Percentiles rank a stretch among this genome's conserved stretches.
These are phyloP conservation scores for Xylariaceae sp. DNA, from an alignment of 2,329 filamentous ascomycete species.

Conservation along the genomic window DNA sequence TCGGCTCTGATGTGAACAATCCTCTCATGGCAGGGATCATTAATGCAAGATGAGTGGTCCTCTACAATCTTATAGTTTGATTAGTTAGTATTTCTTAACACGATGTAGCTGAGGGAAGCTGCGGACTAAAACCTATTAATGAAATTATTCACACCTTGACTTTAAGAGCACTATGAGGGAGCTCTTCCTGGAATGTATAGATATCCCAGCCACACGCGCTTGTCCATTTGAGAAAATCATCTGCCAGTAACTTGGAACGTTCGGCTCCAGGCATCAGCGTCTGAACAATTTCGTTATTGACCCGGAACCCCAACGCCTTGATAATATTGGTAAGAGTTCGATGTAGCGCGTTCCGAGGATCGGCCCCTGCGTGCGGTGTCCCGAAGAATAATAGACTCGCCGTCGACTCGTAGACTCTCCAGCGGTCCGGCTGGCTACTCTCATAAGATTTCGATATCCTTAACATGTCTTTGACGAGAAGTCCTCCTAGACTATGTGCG, in stretches of 20 bases:
- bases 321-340: background rate
- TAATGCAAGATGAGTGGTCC: slow-evolving; percentile 16
- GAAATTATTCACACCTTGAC: slow-evolving; percentile 10
- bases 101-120: no score
- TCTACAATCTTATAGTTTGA: slow-evolving; percentile 14
- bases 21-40: slow-evolving; percentile 13
- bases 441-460: slow-evolving; percentile 13
- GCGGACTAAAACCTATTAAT: no score
- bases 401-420: slow-evolving; percentile 8
- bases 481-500: slow-evolving; percentile 17
- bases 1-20: slow-evolving; percentile 16
- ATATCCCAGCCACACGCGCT: slow-evolving; percentile 11
- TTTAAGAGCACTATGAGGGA: background rate
- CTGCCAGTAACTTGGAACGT: slow-evolving; percentile 2
- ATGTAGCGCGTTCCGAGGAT: slow-evolving; percentile 7
- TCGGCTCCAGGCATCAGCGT: slow-evolving; percentile 16
- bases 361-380: slow-evolving; percentile 20
- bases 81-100: background rate
- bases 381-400: slow-evolving; percentile 20
- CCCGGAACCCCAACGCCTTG: background rate
- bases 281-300: slow-evolving; percentile 14
- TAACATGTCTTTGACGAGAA: slow-evolving; percentile 22
- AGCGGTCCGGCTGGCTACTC: background rate
- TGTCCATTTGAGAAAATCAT: slow-evolving; percentile 16
- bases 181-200: slow-evolving; percentile 24